These are phyloP conservation scores for Apophysomyces ossiformis DNA, from an alignment of 371 early-diverging fungal species.

Conservation along the genomic window DNA sequence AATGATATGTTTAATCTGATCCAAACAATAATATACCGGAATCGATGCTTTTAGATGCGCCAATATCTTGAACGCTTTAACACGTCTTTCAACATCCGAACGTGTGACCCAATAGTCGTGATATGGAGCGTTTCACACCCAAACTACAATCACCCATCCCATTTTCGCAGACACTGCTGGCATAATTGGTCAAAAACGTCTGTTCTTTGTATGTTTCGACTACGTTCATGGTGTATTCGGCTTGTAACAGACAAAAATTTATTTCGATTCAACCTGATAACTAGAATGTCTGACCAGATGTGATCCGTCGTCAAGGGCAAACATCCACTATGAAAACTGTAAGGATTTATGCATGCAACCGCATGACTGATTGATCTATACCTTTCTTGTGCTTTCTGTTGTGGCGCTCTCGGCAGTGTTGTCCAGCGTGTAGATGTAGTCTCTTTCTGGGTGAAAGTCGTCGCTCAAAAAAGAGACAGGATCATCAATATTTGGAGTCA, in stretches of 20 bases:
- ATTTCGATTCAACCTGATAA: too few relatives aligned
- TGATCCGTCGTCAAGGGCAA: too few relatives aligned
- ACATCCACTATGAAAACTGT: too few relatives aligned
- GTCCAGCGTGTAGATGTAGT: neutral
- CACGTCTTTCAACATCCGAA: neutral
- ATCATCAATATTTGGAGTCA: neutral
- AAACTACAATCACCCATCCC: neutral
- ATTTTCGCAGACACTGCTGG: neutral
- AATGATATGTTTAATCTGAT: neutral
- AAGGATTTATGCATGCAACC: too few relatives aligned
- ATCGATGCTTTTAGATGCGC: neutral
- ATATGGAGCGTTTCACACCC: neutral
- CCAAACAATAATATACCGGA: neutral
- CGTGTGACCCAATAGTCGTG: neutral
- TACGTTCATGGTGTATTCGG: too few relatives aligned
- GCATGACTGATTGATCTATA: too few relatives aligned
- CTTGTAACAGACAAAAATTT: too few relatives aligned
- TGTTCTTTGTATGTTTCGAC: neutral
- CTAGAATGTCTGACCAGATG: too few relatives aligned
- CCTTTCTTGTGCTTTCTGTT: too few relatives aligned
- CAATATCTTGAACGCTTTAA: neutral
- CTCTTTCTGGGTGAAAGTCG: neutral
- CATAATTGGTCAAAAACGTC: neutral
- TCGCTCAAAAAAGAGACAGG: neutral
- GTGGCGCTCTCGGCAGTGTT: neutral